Percentiles rank a stretch among this genome's conserved stretches.
phyloP scores from a whole-genome alignment of 345 rosid species.

The Orychophragmus violaceus region DNA sequence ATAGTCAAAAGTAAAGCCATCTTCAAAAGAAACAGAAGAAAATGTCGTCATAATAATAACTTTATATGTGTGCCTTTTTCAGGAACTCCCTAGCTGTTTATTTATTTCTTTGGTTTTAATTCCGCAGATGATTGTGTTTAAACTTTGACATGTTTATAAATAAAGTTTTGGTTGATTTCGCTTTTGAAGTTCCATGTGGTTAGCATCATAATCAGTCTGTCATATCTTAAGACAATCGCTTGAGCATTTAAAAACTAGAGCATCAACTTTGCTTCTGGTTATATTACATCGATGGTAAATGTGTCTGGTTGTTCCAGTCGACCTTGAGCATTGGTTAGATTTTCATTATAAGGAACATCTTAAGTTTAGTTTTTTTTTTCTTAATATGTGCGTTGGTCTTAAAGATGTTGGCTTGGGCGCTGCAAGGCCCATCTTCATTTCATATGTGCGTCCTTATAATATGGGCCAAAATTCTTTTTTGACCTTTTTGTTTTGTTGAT shows the following conservation, averaged over 20 bases:
- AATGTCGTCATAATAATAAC: neutral
- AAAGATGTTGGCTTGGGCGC: too few species aligned
- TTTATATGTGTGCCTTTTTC: neutral
- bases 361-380: too few species aligned
- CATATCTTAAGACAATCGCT: too few species aligned
- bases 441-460: too few species aligned
- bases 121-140: neutral
- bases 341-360: too few species aligned
- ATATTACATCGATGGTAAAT: neutral
- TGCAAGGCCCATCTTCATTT: too few species aligned
- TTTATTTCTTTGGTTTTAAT: neutral
- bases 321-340: too few species aligned
- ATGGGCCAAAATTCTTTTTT: too few species aligned
- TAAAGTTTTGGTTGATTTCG: neutral
- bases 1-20: slow-evolving; percentile 12
- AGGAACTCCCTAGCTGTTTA: neutral
- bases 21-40: neutral
- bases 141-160: neutral
- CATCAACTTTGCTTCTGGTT: neutral
- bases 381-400: too few species aligned
- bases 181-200: neutral
- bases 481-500: too few species aligned
- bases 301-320: neutral
- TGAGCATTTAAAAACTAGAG: neutral
- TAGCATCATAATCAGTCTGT: neutral